Base-by-base conservation (phyloP, 1,139 yeast species). In the Saccharomycopsis phalli region DNA sequence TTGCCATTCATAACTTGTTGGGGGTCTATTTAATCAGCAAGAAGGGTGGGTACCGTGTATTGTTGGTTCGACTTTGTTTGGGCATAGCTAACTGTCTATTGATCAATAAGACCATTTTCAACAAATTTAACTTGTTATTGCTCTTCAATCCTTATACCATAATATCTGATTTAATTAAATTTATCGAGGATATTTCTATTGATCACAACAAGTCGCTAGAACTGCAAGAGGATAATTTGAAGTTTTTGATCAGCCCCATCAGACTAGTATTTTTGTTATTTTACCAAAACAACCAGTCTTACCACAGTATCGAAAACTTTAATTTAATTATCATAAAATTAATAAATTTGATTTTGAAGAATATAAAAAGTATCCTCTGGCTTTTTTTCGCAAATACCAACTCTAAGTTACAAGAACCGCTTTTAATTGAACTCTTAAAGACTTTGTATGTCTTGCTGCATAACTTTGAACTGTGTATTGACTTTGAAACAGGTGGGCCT, bases 341-440 rank as follows among this genome's bases (percentile, higher is more conserved):
- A 6, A 13, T 26, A n/a, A 40, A 40, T 22, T 10, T 40, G 11
- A 13, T 22, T 16, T n/a, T 40, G 3, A 17, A n/a, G 14, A 40
- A 26, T 20, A 29, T 27, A 23, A 40, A 29, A 29, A 40, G 37
- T 22, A 30, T 40, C n/a, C n/a, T 40, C 13, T 40, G 44, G 44
- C 7, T 46, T 16, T 40, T 29, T 32, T 36, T 40, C 18, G 31
- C 27, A n/a, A 11, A 16, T 16, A 11, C 18, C n/a, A 32, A 18
- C 7, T 13, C 23, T 8, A 19, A 16, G n/a, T 33, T 36, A 16
- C 23, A 29, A 23, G 40, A 39, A 31, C 31, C 18, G 22, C 18
- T 40, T 14, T 8, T 40, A 6, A 32, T 40, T 16, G 44, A 40
- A 23, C 22, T 40, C n/a, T 20, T 40, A 13, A 40, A 40, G 18